Base-by-base conservation (phyloP, 2,329 filamentous ascomycete genomes). In the Colletotrichum eremochloae region DNA sequence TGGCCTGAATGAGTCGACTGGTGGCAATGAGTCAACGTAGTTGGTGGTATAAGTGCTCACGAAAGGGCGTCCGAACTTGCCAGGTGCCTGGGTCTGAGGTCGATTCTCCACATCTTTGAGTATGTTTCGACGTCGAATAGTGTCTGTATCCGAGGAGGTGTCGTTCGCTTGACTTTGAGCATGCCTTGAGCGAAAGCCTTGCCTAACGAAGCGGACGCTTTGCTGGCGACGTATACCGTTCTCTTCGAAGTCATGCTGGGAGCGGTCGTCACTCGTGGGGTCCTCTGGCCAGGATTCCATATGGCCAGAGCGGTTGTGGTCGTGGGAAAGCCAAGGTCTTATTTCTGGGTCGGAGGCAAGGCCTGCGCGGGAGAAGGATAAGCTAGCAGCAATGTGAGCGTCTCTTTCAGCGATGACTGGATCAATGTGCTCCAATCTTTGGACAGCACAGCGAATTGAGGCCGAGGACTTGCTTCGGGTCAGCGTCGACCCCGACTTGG, bases 361-460 rank as follows among this genome's bases (percentile, higher is more conserved):
- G 66, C 83, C 83, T n/a, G 87, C 87, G 71, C 87, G 84, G 8
- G 82, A 79, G 77, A 89, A 93, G 1, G 91, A 92, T 76, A 90
- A 82, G 44, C 84, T 82, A 9, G 91, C 91, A 31, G 91, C 91
- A 50, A 87, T 85, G 50, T 89, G 86, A 9, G 91, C 91, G 79
- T 92, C 89, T 66, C 88, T 84, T 61, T 88, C 85, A 2, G 88
- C 87, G 4, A 81, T 79, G 14, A 79, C 80, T 1, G 86, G 86
- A 75, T 86, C 81, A 56, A 90, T 87, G 63, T 86, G 82, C 62
- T 87, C 83, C 29, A 88, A 79, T 1, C 75, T 71, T 70, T 82
- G 80, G 29, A 85, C 81, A 40, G 84, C 83, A 62, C 83, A 83
- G 40, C 74, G 74, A 15, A 84, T 80, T 44, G 87, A 87, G 71